These are phyloP conservation scores for Kodamaea kaohsiungensis DNA, from an alignment of 805 yeast genomes.

Conservation along the genomic window DNA sequence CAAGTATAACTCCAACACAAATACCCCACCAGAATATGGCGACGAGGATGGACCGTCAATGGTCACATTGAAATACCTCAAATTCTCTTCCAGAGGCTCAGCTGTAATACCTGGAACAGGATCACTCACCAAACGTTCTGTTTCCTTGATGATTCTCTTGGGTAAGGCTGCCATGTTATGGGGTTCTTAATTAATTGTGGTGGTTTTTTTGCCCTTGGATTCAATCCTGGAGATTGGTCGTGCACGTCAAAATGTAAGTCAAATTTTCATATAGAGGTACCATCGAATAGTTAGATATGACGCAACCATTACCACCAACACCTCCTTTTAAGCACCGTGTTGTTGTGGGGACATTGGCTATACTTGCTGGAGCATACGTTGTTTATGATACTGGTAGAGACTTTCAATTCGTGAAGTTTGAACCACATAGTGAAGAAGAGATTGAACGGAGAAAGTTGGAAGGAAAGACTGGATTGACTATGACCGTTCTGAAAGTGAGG, in stretches of 20 bases:
- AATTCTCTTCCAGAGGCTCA: slow-evolving; percentile 88
- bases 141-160: slow-evolving; percentile 94
- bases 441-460: slow-evolving; percentile 37
- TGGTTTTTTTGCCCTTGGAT: not conserved
- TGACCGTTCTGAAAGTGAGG: slow-evolving; percentile 33
- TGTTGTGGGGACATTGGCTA: slow-evolving; percentile 39
- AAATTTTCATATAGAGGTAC: not conserved
- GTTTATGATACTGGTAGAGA: slow-evolving; percentile 38
- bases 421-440: slow-evolving; percentile 41
- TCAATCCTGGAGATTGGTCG: not conserved
- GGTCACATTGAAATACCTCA: slow-evolving; percentile 88
- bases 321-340: slow-evolving; percentile 37
- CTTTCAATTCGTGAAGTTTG: slow-evolving; percentile 40
- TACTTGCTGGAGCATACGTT: slow-evolving; percentile 34
- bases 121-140: slow-evolving; percentile 86
- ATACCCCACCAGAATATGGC: slow-evolving; percentile 83
- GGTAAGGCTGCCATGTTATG: slow-evolving; percentile 62
- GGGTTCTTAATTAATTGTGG: slow-evolving; percentile 1
- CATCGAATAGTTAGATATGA: not conserved
- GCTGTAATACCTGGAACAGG: slow-evolving; percentile 98
- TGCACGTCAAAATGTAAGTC: not conserved
- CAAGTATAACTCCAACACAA: slow-evolving; percentile 79
- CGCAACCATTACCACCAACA: slow-evolving; percentile 21
- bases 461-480: slow-evolving; percentile 26
- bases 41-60: slow-evolving; percentile 90